Evolutionary conservation across 352 stramenopile genomes (phyloP).

Genomic region (Aphanomyces stellatus): DNA sequence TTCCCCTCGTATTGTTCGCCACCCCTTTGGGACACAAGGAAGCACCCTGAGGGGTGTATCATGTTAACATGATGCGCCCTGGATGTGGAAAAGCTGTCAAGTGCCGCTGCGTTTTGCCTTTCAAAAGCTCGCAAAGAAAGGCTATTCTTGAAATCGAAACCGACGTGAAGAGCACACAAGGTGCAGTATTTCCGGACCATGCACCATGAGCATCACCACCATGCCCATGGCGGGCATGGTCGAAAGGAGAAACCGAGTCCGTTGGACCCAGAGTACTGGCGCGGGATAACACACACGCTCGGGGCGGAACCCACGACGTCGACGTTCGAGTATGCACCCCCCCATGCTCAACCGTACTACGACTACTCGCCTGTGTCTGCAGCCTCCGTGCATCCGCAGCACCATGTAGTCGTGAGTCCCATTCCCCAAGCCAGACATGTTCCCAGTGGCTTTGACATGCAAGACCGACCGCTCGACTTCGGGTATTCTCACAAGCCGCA

Average conservation of each 20-base stretch:
- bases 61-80: too few species aligned
- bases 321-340: not conserved
- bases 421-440: slow-evolving; percentile 14
- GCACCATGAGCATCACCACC: not conserved
- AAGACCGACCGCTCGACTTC: slow-evolving; percentile 13
- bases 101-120: not conserved
- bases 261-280: slow-evolving; percentile 65
- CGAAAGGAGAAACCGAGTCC: slow-evolving; percentile 33
- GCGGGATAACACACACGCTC: slow-evolving; percentile 52
- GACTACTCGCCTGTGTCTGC: not conserved
- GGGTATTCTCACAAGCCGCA: not conserved
- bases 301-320: slow-evolving; percentile 10
- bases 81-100: not conserved
- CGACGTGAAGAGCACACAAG: too few species aligned
- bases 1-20: too few species aligned
- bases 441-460: slow-evolving; percentile 14
- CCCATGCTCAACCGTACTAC: not conserved
- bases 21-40: too few species aligned
- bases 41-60: too few species aligned
- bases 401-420: slow-evolving; percentile 3
- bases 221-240: not conserved
- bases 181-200: too few species aligned
- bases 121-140: not conserved
- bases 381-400: not conserved
- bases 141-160: not conserved